These are phyloP conservation scores for Pseudogymnoascus sp. DNA, from an alignment of 2,329 filamentous ascomycete species.

Conservation along the genomic window DNA sequence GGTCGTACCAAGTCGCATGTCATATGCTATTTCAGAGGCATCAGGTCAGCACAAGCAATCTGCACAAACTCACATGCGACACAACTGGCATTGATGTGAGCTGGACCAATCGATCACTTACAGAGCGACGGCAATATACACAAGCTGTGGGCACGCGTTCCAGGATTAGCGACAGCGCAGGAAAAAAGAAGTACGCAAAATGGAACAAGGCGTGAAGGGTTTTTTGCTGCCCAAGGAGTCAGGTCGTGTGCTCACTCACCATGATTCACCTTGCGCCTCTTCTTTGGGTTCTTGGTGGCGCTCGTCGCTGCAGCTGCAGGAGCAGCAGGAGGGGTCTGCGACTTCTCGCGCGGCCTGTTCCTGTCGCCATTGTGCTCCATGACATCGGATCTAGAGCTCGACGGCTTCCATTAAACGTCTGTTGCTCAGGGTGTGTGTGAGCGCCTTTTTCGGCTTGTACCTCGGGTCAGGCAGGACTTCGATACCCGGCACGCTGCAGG, in stretches of 20 bases:
- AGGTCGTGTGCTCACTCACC: conserved; percentile 49
- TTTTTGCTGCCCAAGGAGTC: conserved; percentile 16
- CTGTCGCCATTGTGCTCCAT: conserved; percentile 30
- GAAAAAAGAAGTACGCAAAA: conserved; percentile 10
- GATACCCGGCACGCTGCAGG: conserved; percentile 7
- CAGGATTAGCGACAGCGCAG: conserved; percentile 26
- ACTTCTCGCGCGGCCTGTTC: conserved; percentile 28
- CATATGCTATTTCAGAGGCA: conserved; percentile 61
- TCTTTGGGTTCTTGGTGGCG: conserved; percentile 58
- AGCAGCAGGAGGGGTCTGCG: conserved; percentile 24
- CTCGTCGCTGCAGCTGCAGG: conserved; percentile 21
- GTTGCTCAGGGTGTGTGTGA: conserved; percentile 6
- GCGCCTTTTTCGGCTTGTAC: conserved; percentile 3
- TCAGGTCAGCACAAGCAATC: conserved; percentile 30
- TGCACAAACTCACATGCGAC: conserved; percentile 26
- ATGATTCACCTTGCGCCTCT: conserved; percentile 83
- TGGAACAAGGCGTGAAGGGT: conserved; percentile 20
- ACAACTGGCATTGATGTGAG: conserved; percentile 21
- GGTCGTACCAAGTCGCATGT: conserved; percentile 77
- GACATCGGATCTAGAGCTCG: conserved; percentile 27
- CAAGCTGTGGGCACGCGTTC: conserved; percentile 57
- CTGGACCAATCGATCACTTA: conserved; percentile 48
- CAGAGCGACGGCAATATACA: conserved; percentile 84
- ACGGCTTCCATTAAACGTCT: conserved; percentile 25
- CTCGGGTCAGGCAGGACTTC: conserved; percentile 8